Evolutionary conservation across 176 grass and related monocot species (phyloP), one percentile per base, ranked within the genome.

Genomic region (Aegilops umbellulata): DNA sequence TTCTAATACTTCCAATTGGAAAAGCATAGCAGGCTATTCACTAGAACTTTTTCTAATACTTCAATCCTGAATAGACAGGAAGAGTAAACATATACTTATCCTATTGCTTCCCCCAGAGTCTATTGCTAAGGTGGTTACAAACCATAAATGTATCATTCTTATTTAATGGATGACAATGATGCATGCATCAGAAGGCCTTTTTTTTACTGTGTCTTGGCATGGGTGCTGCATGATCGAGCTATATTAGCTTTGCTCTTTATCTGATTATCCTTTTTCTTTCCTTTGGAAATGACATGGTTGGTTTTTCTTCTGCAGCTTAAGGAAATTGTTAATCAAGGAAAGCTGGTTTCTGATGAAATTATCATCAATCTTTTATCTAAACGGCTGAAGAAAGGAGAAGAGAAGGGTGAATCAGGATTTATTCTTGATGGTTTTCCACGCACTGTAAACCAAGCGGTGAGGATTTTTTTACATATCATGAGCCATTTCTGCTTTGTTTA

Each of bases 351-450:
- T 47, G 94, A 99, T 88, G 97, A 99, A 86, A 99, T 96, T 65
- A 99, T 99, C 66, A 71, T 99, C 73, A 91, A 87, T 76, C 84
- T 99, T 30, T 90, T 99, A 62, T 94, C 88, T 31, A 94, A 96
- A 80, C 81, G 90, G 23, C 92, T 96, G 38, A 86, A 87, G 83
- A 82, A 94, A 89, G 94, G 90, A 86, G 86, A 88, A 93, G 84
- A 87, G 46, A 78, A 96, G 15, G 94, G 90, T 1, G 94, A 99
- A 96, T 99, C 92, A 17, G 97, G 97, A 79, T 99, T 96, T 89
- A 96, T 99, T 83, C 97, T 99, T 16, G 97, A 99, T 88, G 92
- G 97, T 34, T 99, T 96, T 78, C 94, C 97, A 26, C 86, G 97
- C 35, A 99, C 97, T n/a, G 91, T 96, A 78, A 94, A 86, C 55